These are phyloP conservation scores for Phytopythium boreale DNA, from an alignment of 352 stramenopile species.

Conservation along the genomic window DNA sequence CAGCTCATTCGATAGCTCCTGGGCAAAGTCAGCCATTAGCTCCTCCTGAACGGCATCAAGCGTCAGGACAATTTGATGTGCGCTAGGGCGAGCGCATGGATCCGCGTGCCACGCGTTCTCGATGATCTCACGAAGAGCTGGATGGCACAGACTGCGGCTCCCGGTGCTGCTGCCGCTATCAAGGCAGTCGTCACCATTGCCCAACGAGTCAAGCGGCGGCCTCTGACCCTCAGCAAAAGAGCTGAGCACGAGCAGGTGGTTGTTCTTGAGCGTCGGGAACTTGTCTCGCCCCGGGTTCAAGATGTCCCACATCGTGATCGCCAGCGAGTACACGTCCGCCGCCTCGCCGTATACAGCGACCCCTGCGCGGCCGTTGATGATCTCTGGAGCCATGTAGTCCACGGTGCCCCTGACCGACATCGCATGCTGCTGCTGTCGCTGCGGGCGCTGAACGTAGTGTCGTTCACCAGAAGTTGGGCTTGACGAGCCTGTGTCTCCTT, in stretches of 20 bases:
- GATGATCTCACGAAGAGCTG: slow-evolving; percentile 39
- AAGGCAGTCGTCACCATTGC: neutral
- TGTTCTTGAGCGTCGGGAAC: slow-evolving; percentile 45
- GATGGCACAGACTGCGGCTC: slow-evolving; percentile 11
- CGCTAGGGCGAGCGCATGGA: slow-evolving; percentile 31
- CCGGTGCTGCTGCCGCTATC: neutral
- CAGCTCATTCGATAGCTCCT: slow-evolving; percentile 23
- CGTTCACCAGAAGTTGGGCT: neutral
- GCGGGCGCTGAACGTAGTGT: neutral
- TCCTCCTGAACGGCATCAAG: slow-evolving; percentile 51
- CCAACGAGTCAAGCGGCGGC: slow-evolving; percentile 14
- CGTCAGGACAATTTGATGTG: slow-evolving; percentile 30
- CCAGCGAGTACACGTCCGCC: slow-evolving; percentile 72
- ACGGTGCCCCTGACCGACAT: slow-evolving; percentile 74
- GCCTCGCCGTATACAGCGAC: slow-evolving; percentile 53
- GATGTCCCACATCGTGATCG: slow-evolving; percentile 81
- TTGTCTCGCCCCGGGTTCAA: slow-evolving; percentile 46
- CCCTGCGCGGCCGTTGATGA: slow-evolving; percentile 66
- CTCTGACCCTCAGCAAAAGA: slow-evolving; percentile 39
- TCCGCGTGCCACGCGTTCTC: slow-evolving; percentile 39
- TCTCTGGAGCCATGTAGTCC: slow-evolving; percentile 79
- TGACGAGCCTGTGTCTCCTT: neutral
- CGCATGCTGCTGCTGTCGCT: neutral
- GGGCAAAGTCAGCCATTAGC: slow-evolving; percentile 24
- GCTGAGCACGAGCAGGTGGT: slow-evolving; percentile 49